phyloP scores from a whole-genome alignment of 2,329 filamentous ascomycete species.

The Colletotrichum horii region DNA sequence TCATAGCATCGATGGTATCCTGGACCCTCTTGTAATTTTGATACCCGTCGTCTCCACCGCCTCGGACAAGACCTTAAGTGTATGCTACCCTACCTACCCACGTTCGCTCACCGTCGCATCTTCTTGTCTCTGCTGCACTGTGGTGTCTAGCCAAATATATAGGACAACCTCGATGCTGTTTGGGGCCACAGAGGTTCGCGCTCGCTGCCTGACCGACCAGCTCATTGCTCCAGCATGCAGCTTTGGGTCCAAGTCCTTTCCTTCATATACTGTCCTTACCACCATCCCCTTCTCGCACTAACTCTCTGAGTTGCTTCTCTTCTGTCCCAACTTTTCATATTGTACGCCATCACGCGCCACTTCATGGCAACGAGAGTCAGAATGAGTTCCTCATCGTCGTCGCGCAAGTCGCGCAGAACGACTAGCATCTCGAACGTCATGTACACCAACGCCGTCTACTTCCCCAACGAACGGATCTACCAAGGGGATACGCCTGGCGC shows the following conservation, averaged over 20 bases:
- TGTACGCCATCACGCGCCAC: background rate
- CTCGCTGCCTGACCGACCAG: conserved; percentile 22
- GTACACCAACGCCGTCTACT: conserved; percentile 80
- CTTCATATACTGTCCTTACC: conserved; percentile 20
- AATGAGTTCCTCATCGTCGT: conserved; percentile 45
- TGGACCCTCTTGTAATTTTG: conserved; percentile 40
- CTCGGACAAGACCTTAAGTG: conserved; percentile 12
- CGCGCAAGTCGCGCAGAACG: conserved; percentile 50
- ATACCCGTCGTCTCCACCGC: conserved; percentile 26
- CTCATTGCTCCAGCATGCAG: conserved; percentile 18
- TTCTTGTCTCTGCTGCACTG: conserved; percentile 5
- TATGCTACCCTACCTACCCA: conserved; percentile 11
- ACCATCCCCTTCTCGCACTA: background rate
- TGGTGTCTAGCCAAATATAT: conserved; percentile 19
- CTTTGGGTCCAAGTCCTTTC: conserved; percentile 12
- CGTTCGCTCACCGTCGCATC: conserved; percentile 19
- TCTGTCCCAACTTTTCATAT: background rate
- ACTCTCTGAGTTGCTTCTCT: background rate
- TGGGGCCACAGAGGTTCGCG: conserved; percentile 15
- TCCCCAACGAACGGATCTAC: conserved; percentile 81
- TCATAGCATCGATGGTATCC: conserved; percentile 37
- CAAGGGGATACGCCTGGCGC: conserved; percentile 74
- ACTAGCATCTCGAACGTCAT: conserved; percentile 55
- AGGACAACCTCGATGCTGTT: conserved; percentile 11
- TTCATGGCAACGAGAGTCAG: conserved; percentile 5